Conservation (phyloP, 2,329 filamentous ascomycete genomes). For the Onygena corvina region DNA sequence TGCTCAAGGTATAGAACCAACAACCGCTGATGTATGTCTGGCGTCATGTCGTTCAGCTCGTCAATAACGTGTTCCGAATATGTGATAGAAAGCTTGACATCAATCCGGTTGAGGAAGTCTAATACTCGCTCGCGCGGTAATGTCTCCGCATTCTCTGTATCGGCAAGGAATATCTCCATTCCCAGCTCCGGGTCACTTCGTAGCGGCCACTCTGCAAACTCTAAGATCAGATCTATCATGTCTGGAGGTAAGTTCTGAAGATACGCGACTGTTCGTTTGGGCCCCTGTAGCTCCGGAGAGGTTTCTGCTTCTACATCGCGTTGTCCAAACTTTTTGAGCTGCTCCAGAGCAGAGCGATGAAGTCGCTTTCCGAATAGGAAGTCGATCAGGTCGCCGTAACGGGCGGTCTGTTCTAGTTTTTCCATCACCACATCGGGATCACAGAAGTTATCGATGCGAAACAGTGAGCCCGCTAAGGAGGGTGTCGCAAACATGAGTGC, state of each 20-base stretch:
- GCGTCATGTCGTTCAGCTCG: constrained; percentile 71
- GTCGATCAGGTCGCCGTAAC: constrained; percentile 91
- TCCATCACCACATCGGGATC: constrained; percentile 92
- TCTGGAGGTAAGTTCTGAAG: constrained; percentile 79
- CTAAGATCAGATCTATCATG: constrained; percentile 78
- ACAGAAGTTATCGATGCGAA: constrained; percentile 94
- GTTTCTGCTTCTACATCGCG: constrained; percentile 23
- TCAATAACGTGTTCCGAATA: constrained; percentile 87
- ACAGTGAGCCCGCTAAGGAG: constrained; percentile 72
- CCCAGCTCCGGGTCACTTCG: constrained; percentile 58
- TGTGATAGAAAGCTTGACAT: constrained; percentile 57
- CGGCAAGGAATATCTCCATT: constrained; percentile 87
- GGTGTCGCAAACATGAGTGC: constrained; percentile 90
- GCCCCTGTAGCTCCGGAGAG: constrained; percentile 55
- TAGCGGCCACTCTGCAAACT: constrained; percentile 84
- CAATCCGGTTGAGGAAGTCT: constrained; percentile 58
- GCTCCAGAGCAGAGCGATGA: constrained; percentile 71
- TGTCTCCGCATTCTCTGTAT: constrained; percentile 89
- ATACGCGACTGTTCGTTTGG: constrained; percentile 73
- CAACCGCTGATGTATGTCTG: constrained; percentile 76
- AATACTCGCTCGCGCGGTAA: constrained; percentile 67
- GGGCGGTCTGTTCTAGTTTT: constrained; percentile 72
- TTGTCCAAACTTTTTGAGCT: constrained; percentile 66
- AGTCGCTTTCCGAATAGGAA: constrained; percentile 93
- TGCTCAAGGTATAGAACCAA: constrained; percentile 57